A percentile compares a stretch with the other conserved stretches of the same genome.
These are phyloP conservation scores for Yamadazyma jaroonii DNA, from an alignment of 1,139 yeast genomes.

Conservation along the genomic window DNA sequence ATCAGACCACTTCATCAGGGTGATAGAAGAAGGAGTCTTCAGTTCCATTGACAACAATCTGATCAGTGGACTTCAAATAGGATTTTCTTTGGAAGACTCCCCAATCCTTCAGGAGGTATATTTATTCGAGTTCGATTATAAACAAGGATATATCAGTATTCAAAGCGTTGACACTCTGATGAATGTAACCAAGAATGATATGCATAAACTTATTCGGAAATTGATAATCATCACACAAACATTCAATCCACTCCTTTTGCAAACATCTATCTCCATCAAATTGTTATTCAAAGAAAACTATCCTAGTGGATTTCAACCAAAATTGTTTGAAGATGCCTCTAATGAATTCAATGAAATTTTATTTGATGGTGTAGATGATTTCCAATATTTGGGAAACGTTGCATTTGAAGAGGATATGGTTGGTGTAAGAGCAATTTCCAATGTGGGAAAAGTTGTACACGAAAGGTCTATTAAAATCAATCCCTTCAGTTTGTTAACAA, in stretches of 20 bases:
- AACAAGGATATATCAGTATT: constrained; percentile 2
- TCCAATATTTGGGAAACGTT: neutral
- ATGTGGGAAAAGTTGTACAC: neutral
- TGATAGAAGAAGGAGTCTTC: constrained; percentile 51
- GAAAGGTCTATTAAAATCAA: neutral
- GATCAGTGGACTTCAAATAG: constrained; percentile 43
- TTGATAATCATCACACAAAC: constrained; percentile 53
- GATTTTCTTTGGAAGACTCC: constrained; percentile 41
- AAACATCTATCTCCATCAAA: constrained; percentile 27
- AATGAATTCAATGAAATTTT: neutral
- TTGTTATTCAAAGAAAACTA: constrained; percentile 46
- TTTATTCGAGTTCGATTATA: constrained; percentile 44
- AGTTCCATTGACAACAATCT: constrained; percentile 40
- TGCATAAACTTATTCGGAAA: constrained; percentile 42
- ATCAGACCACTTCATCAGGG: constrained; percentile 3
- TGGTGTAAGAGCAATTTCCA: constrained; percentile 1
- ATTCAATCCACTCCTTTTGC: constrained; percentile 45
- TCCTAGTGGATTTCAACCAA: constrained; percentile 48
- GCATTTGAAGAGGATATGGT: neutral
- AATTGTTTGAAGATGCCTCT: constrained; percentile 34
- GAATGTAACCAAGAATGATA: constrained; percentile 19
- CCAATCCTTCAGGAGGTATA: constrained; percentile 45
- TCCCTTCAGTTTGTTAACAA: constrained; percentile 1
- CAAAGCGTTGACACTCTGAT: neutral
- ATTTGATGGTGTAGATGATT: neutral